A percentile compares a stretch with the other conserved stretches of the same genome.
Conservation (phyloP, 1,139 yeast genomes). For the Sugiyamaella sp. region DNA sequence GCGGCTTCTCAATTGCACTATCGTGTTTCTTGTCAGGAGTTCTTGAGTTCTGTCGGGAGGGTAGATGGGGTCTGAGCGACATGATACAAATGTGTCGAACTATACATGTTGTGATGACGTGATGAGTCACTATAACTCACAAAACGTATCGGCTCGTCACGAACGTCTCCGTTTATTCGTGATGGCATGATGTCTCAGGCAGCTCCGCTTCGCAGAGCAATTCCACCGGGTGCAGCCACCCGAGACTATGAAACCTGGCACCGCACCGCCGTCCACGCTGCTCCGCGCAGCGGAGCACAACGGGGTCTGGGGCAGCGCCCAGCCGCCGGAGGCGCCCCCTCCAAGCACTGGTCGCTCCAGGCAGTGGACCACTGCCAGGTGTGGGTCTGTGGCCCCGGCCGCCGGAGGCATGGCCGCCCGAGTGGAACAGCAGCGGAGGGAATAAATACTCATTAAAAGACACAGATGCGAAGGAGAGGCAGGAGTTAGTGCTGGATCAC, state of each 20-base stretch:
- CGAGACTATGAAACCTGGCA: neutral
- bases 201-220: conserved; percentile 3
- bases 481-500: conserved; percentile 29
- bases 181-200: too few species aligned
- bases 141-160: too few species aligned
- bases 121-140: too few species aligned
- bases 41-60: too few species aligned
- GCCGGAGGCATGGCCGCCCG: conserved; percentile 1
- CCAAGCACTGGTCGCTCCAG: too few species aligned
- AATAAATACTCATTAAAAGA: neutral
- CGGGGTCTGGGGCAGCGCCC: conserved; percentile 11
- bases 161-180: too few species aligned
- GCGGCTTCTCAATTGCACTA: neutral
- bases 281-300: conserved; percentile 15
- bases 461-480: neutral
- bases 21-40: too few species aligned
- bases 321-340: conserved; percentile 13
- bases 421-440: too few species aligned
- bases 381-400: conserved; percentile 1
- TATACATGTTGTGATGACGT: too few species aligned
- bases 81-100: conserved; percentile 4
- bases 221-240: too few species aligned
- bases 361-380: too few species aligned
- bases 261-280: neutral
- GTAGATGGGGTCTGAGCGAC: too few species aligned